phyloP scores from a whole-genome alignment of 345 rosid genomes.

The Syzygium grande region DNA sequence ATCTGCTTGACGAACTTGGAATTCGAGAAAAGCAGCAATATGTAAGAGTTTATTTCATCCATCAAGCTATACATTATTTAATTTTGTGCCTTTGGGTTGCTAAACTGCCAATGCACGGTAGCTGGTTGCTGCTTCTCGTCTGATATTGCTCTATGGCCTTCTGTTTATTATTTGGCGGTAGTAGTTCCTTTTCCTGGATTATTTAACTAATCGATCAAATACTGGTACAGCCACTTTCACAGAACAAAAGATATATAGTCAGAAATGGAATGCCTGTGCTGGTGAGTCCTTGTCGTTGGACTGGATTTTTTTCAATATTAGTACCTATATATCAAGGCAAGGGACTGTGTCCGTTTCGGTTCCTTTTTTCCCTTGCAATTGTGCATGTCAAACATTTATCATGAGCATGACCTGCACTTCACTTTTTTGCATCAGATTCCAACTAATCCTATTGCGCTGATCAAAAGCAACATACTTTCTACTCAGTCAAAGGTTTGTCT shows the following conservation, averaged over 20 bases:
- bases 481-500: constrained; percentile 71
- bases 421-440: constrained; percentile 48
- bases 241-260: constrained; percentile 69
- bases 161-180: background rate
- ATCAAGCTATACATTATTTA: background rate
- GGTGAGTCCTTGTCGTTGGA: constrained; percentile 26
- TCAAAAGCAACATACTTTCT: constrained; percentile 67
- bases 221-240: constrained; percentile 68
- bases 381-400: background rate
- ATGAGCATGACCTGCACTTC: background rate
- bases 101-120: background rate
- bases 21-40: constrained; percentile 75
- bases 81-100: background rate
- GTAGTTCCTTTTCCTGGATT: background rate
- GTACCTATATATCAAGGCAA: background rate
- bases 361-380: background rate
- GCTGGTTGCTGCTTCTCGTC: background rate
- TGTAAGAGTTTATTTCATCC: constrained; percentile 32
- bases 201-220: constrained; percentile 1
- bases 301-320: background rate
- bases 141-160: background rate
- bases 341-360: background rate
- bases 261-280: constrained; percentile 67
- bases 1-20: constrained; percentile 69
- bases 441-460: constrained; percentile 56